These are phyloP conservation scores for Biscogniauxia marginata DNA, from an alignment of 2,329 filamentous ascomycete species.

Conservation along the genomic window DNA sequence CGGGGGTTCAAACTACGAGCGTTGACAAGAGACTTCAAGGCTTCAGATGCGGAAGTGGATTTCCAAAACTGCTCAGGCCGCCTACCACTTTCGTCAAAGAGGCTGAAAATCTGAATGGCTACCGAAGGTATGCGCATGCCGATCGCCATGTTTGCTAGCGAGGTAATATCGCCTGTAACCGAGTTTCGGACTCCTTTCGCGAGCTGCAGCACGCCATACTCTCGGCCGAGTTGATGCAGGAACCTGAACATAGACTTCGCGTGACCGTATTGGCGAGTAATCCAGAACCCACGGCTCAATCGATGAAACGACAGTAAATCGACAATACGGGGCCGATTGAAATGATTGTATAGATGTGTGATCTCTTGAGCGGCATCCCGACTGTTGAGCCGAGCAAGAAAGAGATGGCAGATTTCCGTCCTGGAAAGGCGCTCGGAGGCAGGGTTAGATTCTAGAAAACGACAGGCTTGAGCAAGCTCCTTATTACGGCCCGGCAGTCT, in stretches of 20 bases:
- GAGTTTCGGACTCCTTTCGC: conserved; percentile 12
- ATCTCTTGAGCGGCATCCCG: conserved; percentile 12
- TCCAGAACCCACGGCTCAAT: conserved; percentile 21
- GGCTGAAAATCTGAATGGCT: conserved; percentile 24
- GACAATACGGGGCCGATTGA: conserved; percentile 1
- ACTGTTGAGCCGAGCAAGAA: conserved; percentile 19
- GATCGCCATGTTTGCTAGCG: conserved; percentile 23
- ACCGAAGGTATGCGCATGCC: conserved; percentile 20
- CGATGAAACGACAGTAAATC: conserved; percentile 10
- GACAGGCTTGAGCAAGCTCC: conserved; percentile 17
- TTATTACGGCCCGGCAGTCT: conserved; percentile 23
- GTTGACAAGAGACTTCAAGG: conserved; percentile 17
- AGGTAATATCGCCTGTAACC: conserved; percentile 9
- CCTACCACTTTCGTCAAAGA: conserved; percentile 14
- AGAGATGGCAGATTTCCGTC: conserved; percentile 25
- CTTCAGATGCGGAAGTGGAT: conserved; percentile 18
- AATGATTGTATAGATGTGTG: not conserved
- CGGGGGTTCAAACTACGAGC: conserved; percentile 12
- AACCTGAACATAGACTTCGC: conserved; percentile 20
- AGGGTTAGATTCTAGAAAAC: conserved; percentile 21
- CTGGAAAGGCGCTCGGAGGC: conserved; percentile 14
- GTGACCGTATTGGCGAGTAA: conserved; percentile 17
- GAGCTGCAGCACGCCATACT: conserved; percentile 21
- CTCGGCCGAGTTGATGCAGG: conserved; percentile 25
- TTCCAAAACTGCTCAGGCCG: conserved; percentile 20